Evolutionary conservation across 2,329 filamentous ascomycete species (phyloP), one percentile per base, ranked within the genome.

Genomic region (Colletotrichum sansevieriae): DNA sequence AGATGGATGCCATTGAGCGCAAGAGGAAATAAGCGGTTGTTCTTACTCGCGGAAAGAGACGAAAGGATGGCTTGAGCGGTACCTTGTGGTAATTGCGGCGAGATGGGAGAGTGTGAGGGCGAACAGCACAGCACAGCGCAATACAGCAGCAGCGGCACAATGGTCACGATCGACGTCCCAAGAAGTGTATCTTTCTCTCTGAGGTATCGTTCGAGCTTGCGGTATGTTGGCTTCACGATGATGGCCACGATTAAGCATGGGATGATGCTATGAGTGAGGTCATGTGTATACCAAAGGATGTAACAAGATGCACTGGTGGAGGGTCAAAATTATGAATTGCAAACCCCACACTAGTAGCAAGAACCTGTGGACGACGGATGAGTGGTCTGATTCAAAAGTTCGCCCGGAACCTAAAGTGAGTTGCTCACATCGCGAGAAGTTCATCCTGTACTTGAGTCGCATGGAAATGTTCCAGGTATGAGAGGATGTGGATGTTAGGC

Each of bases 1-100:
- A 92, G 83, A 86, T 95, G 74, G 89, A 91, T 73, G 83, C 86
- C 70, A 75, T 89, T 76, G 86, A 90, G 75, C 79, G 81, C 76
- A 92, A 89, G 83, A 92, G 90, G 83, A 92, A 91, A 84, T 90
- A 82, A 77, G n/a, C 41, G 39, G 47, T 7, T 37, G 12, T n/a
- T 13, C 43, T 8, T 41, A 35, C 15, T 9, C 25, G 8, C 1
- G 9, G 22, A 22, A 51, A 13, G 20, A 41, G 37, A 37, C 7
- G 18, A 13, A 20, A 18, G 37, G 25, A 54, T 43, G 47, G 11
- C 18, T 47, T 33, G 25, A 18, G 55, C 20, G 29, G 25, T 22
- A 66, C 56, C 18, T 37, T 20, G 41, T 60, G 55, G 63, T 61
- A 66, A 51, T 39, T 49, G 55, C 18, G 44, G 9, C 20, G 13